Conservation (phyloP, 306 rosid genomes). For the Sesbania bispinosa region DNA sequence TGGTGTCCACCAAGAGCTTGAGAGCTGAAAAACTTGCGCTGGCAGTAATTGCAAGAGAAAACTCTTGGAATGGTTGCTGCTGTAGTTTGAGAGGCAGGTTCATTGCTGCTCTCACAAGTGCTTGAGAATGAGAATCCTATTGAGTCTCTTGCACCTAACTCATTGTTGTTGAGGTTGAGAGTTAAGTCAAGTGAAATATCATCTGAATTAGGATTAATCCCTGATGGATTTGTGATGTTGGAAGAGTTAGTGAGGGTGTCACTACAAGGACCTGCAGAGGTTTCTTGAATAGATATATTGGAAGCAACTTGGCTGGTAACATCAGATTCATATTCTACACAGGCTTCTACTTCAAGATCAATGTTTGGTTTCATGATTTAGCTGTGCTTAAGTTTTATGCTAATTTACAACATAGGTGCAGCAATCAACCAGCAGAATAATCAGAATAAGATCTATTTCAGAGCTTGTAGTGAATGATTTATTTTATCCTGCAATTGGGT, state of each 20-base stretch:
- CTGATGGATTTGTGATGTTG: slow-evolving; percentile 31
- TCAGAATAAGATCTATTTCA: slow-evolving; percentile 17
- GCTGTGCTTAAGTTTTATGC: neutral
- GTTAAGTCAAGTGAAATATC: slow-evolving; percentile 61
- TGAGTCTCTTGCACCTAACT: slow-evolving; percentile 39
- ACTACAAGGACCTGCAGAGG: slow-evolving; percentile 50
- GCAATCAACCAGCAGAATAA: slow-evolving; percentile 23
- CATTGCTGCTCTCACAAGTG: slow-evolving; percentile 88
- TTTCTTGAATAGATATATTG: slow-evolving; percentile 60
- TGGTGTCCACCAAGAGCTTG: slow-evolving; percentile 99
- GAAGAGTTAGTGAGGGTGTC: slow-evolving; percentile 42
- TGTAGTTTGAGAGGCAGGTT: slow-evolving; percentile 50
- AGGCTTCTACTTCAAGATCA: slow-evolving; percentile 77
- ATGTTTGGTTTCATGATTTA: slow-evolving; percentile 56
- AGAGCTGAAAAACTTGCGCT: slow-evolving; percentile 82
- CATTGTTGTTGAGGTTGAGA: slow-evolving; percentile 54
- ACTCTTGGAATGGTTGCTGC: slow-evolving; percentile 47
- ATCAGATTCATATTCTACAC: slow-evolving; percentile 61
- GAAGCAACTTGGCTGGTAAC: slow-evolving; percentile 86
- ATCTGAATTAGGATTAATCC: slow-evolving; percentile 28
- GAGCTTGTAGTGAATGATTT: slow-evolving; percentile 7
- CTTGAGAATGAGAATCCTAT: slow-evolving; percentile 66
- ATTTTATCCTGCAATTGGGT: slow-evolving; percentile 34
- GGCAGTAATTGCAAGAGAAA: slow-evolving; percentile 87
- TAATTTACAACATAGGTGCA: slow-evolving; percentile 13